Percentiles rank a stretch among this genome's conserved stretches.
phyloP scores from a whole-genome alignment of 2,329 filamentous ascomycete genomes.

The Phaeosphaeria sp. region DNA sequence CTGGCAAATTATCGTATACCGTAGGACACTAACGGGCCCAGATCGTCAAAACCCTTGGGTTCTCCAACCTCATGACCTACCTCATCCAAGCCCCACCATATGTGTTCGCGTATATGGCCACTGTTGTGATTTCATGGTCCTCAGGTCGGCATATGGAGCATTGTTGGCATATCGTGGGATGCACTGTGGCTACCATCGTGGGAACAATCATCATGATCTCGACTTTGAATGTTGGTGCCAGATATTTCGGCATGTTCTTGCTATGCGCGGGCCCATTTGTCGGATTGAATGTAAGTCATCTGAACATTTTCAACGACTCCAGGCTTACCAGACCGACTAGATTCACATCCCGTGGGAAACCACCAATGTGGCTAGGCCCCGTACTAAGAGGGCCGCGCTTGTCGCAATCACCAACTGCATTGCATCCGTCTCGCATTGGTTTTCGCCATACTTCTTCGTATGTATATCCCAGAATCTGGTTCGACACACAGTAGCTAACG shows the following conservation, averaged over 20 bases:
- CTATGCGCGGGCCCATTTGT: constrained; percentile 46
- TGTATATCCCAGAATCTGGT: background rate
- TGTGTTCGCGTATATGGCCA: constrained; percentile 33
- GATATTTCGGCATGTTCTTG: constrained; percentile 37
- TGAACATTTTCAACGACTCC: background rate
- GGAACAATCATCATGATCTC: constrained; percentile 33
- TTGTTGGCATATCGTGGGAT: constrained; percentile 34
- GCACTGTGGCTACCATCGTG: constrained; percentile 19
- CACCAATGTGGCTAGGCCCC: constrained; percentile 48
- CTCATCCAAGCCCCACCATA: constrained; percentile 52
- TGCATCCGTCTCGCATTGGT: constrained; percentile 49
- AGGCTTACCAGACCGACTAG: background rate
- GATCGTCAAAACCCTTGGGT: constrained; percentile 21
- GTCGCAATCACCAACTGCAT: constrained; percentile 53
- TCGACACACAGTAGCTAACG: background rate
- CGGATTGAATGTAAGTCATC: constrained; percentile 36
- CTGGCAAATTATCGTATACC: background rate
- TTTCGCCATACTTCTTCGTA: constrained; percentile 48
- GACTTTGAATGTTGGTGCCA: constrained; percentile 34
- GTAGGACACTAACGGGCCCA: constrained; percentile 5
- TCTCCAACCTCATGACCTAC: constrained; percentile 37
- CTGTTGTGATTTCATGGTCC: constrained; percentile 27
- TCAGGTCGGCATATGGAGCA: constrained; percentile 35
- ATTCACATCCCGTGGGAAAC: constrained; percentile 53
- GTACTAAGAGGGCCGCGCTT: constrained; percentile 51